Evolutionary conservation across 1,284 basidiomycete genomes (phyloP), one percentile per base, ranked within the genome.

Genomic region (Puccinia novopanici): DNA sequence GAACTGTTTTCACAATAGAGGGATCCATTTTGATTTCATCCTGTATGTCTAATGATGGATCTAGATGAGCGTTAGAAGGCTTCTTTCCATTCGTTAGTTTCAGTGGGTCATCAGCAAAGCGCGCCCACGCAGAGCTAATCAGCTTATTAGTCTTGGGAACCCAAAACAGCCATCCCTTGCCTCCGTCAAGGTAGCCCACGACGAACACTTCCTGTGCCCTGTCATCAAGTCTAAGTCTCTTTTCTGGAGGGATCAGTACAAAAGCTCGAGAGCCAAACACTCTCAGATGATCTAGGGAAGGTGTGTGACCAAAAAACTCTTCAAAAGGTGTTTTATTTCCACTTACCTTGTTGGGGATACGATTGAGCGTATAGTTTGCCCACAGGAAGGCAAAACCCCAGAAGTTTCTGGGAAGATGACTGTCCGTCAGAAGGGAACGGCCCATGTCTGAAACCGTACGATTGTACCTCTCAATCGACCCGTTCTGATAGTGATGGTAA

Each of bases 81-180:
- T 9, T 2, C 5, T 37, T 45, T 45, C 59, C 59, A 2, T 27
- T 17, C 13, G 59, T 37, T 19, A 61, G 24, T 37, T 61, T 61
- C 4, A 61, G 34, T 6, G 42, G 45, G 24, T 68, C 40, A 37
- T 75, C 72, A n/a, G 15, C 12, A 34, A 75, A 75, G 42, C 6
- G 30, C 1, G 37, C 72, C 52, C 72, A 57, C 17, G 55, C 72
- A 3, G 24, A 55, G 27, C 22, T 42, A 9, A 22, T 24, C 2
- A 75, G 40, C 34, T 17, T 75, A 15, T 75, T 75, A 1, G 15
- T 5, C 3, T 8, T 2, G 2, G 72, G 72, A 24, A 59, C n/a
- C 72, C 72, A 75, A 22, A 75, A 61, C 40, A 75, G 24, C 72
- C 72, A 75, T 2, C 72, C 72, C 24, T 75, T 75, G 30, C 50